These are phyloP conservation scores for Bullera alba DNA, from an alignment of 768 basidiomycete genomes.

Conservation along the genomic window DNA sequence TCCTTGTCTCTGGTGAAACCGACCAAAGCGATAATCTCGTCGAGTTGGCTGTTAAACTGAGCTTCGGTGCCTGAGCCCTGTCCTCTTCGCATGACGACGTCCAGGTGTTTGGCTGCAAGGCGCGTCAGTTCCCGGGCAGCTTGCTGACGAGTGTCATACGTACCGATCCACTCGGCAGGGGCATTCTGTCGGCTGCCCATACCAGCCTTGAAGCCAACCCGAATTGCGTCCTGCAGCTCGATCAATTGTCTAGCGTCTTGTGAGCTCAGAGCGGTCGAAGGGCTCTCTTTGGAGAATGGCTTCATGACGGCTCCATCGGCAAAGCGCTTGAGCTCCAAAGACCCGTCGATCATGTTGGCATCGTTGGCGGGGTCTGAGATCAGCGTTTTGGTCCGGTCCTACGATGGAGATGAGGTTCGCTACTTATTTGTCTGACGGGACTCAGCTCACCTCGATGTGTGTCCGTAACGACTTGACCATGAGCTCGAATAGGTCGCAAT, in stretches of 20 bases:
- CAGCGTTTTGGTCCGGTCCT: slow-evolving; percentile 22
- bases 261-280: background rate
- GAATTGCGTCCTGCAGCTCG: slow-evolving; percentile 35
- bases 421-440: too few species aligned
- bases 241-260: slow-evolving; percentile 8
- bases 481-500: slow-evolving; percentile 19
- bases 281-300: background rate
- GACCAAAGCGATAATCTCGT: slow-evolving; percentile 94
- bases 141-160: slow-evolving; percentile 1
- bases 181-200: slow-evolving; percentile 43
- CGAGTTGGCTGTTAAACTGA: slow-evolving; percentile 78
- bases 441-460: slow-evolving; percentile 30
- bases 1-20: slow-evolving; percentile 92
- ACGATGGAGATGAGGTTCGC: background rate
- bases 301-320: slow-evolving; percentile 28
- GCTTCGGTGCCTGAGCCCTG: slow-evolving; percentile 70
- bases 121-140: background rate
- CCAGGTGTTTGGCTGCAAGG: slow-evolving; percentile 78
- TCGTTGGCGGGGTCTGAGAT: slow-evolving; percentile 44
- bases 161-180: slow-evolving; percentile 45
- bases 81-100: slow-evolving; percentile 77
- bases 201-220: slow-evolving; percentile 38
- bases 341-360: slow-evolving; percentile 38
- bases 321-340: slow-evolving; percentile 36
- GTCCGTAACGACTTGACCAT: slow-evolving; percentile 24